These are phyloP conservation scores for Colletotrichum paranaense DNA, from an alignment of 2,329 filamentous ascomycete genomes.

Conservation along the genomic window DNA sequence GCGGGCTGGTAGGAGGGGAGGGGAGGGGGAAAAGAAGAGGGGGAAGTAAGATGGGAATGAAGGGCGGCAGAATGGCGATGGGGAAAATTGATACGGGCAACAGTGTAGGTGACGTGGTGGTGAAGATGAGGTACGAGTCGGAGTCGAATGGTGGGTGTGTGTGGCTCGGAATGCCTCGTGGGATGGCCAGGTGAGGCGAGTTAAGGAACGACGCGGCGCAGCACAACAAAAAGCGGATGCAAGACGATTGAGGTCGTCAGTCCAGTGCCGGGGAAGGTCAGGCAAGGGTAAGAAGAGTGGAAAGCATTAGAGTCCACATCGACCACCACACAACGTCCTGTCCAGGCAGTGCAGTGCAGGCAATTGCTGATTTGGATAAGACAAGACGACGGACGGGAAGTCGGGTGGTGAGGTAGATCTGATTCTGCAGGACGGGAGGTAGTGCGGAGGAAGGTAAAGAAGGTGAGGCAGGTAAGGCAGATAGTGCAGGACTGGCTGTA, in stretches of 20 bases:
- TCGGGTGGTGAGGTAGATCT: background rate
- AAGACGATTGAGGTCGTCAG: conserved; percentile 12
- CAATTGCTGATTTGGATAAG: background rate
- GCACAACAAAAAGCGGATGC: conserved; percentile 26
- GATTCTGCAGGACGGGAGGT: background rate
- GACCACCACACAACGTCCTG: conserved; percentile 7
- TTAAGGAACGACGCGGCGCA: conserved; percentile 17
- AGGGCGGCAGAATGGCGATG: conserved; percentile 17
- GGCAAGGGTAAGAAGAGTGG: background rate
- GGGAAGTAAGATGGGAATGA: conserved; percentile 6
- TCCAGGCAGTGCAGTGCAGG: conserved; percentile 3
- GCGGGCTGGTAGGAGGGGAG: conserved; percentile 1
- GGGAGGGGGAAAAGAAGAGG: background rate
- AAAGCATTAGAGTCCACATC: background rate
- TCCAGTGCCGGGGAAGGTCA: conserved; percentile 3
- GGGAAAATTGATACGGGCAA: background rate
- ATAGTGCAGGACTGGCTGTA: too few species aligned
- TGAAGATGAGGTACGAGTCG: background rate
- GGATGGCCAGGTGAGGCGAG: conserved; percentile 13
- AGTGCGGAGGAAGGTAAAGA: background rate
- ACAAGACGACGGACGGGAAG: background rate
- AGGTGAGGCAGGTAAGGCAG: too few species aligned
- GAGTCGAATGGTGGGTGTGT: background rate
- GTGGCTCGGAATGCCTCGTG: conserved; percentile 8
- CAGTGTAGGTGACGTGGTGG: background rate